A percentile compares a stretch with the other conserved stretches of the same genome.
These are phyloP conservation scores for Paecilomyces sp. DNA, from an alignment of 2,329 filamentous ascomycete genomes.

Conservation along the genomic window DNA sequence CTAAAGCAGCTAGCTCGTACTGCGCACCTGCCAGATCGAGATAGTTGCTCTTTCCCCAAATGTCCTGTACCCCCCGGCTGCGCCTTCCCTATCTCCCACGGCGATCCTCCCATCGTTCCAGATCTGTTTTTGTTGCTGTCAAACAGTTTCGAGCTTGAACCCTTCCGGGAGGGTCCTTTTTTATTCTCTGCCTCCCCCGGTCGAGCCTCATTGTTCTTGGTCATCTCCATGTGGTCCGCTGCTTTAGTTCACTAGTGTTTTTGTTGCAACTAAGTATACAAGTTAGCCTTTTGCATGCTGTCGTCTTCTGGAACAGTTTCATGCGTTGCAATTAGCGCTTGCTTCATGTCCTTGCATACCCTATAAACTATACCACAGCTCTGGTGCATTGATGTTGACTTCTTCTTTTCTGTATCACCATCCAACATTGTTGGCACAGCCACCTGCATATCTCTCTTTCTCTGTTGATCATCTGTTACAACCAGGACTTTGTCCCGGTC, in stretches of 20 bases:
- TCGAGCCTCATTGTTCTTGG: neutral
- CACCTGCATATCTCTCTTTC: slow-evolving; percentile 8
- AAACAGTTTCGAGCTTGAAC: neutral
- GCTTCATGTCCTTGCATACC: neutral
- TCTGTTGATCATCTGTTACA: neutral
- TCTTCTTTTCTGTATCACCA: slow-evolving; percentile 11
- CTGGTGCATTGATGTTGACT: slow-evolving; percentile 10
- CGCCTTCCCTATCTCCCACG: neutral
- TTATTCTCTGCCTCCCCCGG: neutral
- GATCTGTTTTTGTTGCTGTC: neutral
- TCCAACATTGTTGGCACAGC: slow-evolving; percentile 12
- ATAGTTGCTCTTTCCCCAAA: neutral
- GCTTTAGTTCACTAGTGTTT: neutral
- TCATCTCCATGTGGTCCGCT: neutral
- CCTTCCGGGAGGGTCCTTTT: neutral
- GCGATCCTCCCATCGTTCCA: neutral
- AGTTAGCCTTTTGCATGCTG: neutral
- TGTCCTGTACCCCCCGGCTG: neutral
- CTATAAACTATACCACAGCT: neutral
- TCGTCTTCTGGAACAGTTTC: neutral
- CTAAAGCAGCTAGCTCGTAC: neutral
- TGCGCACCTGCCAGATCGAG: neutral
- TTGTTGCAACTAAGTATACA: neutral
- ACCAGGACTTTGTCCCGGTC: neutral
- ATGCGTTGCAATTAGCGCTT: neutral